Evolutionary conservation across 352 stramenopile species (phyloP).

Genomic region (Phytophthora pistaciae): DNA sequence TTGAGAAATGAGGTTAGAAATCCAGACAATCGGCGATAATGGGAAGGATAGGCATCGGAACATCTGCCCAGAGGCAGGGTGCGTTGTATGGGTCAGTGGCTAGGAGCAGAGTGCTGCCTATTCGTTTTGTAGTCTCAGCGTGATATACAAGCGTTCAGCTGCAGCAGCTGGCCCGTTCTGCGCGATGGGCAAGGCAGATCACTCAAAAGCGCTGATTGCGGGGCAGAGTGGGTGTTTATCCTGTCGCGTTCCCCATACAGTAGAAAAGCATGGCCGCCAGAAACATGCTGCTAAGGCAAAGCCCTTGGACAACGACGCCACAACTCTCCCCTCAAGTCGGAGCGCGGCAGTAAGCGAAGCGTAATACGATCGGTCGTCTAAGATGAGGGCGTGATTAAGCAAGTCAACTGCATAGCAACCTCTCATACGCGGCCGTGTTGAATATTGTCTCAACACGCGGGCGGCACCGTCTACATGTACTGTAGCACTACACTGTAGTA

Average conservation of each 20-base stretch:
- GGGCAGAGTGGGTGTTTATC: not conserved
- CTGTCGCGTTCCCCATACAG: too few relatives aligned
- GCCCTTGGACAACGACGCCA: slow-evolving; percentile 15
- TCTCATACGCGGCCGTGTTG: too few relatives aligned
- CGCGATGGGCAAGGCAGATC: slow-evolving; percentile 24
- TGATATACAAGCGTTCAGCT: slow-evolving; percentile 20
- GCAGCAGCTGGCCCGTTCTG: slow-evolving; percentile 17
- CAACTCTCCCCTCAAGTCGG: slow-evolving; percentile 3
- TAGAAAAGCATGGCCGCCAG: not conserved
- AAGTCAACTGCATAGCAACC: too few relatives aligned
- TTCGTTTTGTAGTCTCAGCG: slow-evolving; percentile 15
- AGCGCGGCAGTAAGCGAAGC: not conserved
- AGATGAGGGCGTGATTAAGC: too few relatives aligned
- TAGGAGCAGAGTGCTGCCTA: not conserved
- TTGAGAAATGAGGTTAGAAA: slow-evolving; percentile 23
- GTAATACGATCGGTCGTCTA: too few relatives aligned
- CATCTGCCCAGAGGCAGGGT: slow-evolving; percentile 13
- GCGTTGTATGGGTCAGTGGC: not conserved
- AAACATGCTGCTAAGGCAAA: slow-evolving; percentile 1
- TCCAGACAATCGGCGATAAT: slow-evolving; percentile 23
- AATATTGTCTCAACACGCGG: too few relatives aligned
- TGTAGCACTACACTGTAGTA: too few relatives aligned
- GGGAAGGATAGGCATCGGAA: slow-evolving; percentile 19
- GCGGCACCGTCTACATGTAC: too few relatives aligned
- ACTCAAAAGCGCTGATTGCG: slow-evolving; percentile 20